Evolutionary conservation across 768 basidiomycete species (phyloP).

Genomic region (Dentipellis sp.): DNA sequence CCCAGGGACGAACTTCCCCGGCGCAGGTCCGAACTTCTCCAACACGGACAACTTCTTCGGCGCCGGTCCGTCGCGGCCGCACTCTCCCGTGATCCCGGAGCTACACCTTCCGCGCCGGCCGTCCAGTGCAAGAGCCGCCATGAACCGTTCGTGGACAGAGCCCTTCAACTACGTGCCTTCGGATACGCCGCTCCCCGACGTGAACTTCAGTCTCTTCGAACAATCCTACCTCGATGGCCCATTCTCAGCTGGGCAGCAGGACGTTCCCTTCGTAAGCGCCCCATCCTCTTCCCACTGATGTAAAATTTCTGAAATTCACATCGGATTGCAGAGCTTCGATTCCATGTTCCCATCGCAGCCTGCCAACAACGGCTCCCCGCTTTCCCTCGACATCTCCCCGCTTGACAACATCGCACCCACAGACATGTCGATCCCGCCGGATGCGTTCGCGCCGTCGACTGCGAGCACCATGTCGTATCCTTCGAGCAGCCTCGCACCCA

Average conservation of each 20-base stretch:
- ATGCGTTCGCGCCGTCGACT: not conserved
- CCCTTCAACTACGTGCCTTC: slow-evolving; percentile 8
- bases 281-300: not conserved
- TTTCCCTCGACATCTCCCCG: slow-evolving; percentile 12
- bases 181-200: slow-evolving; percentile 13
- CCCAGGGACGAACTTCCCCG: slow-evolving; percentile 9
- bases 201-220: slow-evolving; percentile 10
- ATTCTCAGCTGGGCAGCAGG: slow-evolving; percentile 9
- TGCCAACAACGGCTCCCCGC: not conserved
- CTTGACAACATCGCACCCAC: slow-evolving; percentile 4
- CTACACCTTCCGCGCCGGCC: slow-evolving; percentile 13
- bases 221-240: slow-evolving; percentile 6
- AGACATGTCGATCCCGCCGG: not conserved
- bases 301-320: not conserved
- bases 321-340: slow-evolving; percentile 5
- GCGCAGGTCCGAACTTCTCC: slow-evolving; percentile 9
- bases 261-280: slow-evolving; percentile 11
- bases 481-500: not conserved
- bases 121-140: slow-evolving; percentile 9
- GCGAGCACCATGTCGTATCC: not conserved
- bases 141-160: slow-evolving; percentile 9
- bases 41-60: slow-evolving; percentile 1
- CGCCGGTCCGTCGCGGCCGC: slow-evolving; percentile 4
- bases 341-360: slow-evolving; percentile 11
- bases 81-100: slow-evolving; percentile 4